phyloP scores from a whole-genome alignment of 2,329 filamentous ascomycete species.

The Colletotrichum neosansevieriae region DNA sequence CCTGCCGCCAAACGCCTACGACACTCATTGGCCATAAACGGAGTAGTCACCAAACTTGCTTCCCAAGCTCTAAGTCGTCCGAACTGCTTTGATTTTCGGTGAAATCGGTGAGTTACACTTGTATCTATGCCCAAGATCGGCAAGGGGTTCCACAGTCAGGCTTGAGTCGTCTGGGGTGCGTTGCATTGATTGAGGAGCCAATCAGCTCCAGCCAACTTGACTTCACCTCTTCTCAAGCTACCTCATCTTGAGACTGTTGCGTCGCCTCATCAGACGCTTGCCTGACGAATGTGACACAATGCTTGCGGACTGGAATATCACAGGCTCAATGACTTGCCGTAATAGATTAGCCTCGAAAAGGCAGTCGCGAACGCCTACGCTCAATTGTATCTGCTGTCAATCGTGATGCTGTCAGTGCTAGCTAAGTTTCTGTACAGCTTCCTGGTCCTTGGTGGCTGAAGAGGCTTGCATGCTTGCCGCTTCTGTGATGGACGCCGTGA shows the following conservation, averaged over 20 bases:
- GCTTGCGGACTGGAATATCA: neutral
- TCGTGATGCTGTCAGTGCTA: neutral
- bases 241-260: neutral
- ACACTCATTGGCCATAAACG: no score
- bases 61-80: neutral
- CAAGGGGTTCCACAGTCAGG: conserved; percentile 8
- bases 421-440: neutral
- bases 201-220: conserved; percentile 26
- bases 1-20: no score
- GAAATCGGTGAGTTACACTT: conserved; percentile 13
- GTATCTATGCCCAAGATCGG: neutral
- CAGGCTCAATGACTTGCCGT: neutral
- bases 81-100: conserved; percentile 4
- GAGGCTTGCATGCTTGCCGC: neutral
- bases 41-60: neutral
- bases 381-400: no score
- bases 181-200: conserved; percentile 14
- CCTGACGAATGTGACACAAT: neutral
- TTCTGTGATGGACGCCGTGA: neutral
- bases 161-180: conserved; percentile 23
- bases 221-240: conserved; percentile 9
- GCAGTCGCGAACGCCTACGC: neutral
- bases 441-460: neutral
- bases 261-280: conserved; percentile 19
- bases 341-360: neutral